Conservation (phyloP, 805 yeast genomes). For the Candida railenensis region DNA sequence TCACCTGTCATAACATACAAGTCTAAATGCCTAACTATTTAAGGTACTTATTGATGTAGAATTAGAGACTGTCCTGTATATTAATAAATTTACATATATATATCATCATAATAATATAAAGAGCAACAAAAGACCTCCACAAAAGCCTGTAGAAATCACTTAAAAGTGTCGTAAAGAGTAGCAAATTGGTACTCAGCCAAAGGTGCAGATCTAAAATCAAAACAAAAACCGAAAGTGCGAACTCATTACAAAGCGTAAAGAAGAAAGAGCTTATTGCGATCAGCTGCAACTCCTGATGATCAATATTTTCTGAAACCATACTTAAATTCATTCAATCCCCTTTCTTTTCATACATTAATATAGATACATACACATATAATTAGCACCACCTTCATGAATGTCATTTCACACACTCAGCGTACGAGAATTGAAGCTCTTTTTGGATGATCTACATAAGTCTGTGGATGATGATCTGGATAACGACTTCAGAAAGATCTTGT, state of each 20-base stretch:
- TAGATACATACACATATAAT: no score
- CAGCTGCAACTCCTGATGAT: background rate
- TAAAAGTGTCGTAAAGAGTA: background rate
- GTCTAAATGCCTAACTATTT: background rate
- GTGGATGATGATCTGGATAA: slow-evolving; percentile 20
- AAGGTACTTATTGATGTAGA: background rate
- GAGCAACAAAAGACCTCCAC: background rate
- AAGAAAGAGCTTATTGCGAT: background rate
- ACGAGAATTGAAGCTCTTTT: slow-evolving; percentile 29
- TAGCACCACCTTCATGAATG: background rate
- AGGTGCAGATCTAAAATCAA: no score
- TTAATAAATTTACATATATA: background rate
- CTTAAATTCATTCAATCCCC: no score
- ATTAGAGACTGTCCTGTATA: background rate
- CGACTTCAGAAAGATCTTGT: slow-evolving; percentile 34
- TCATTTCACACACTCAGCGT: slow-evolving; percentile 5
- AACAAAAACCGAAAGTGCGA: background rate
- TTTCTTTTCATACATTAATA: background rate
- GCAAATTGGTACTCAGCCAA: no score
- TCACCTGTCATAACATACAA: background rate
- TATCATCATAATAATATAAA: background rate
- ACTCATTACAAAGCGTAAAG: background rate
- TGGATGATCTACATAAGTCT: slow-evolving; percentile 33
- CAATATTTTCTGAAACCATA: background rate
- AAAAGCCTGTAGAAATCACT: background rate